Percentiles rank a stretch among this genome's conserved stretches.
Evolutionary conservation across 2,329 filamentous ascomycete species (phyloP).

Genomic region (Fusarium dimerum): DNA sequence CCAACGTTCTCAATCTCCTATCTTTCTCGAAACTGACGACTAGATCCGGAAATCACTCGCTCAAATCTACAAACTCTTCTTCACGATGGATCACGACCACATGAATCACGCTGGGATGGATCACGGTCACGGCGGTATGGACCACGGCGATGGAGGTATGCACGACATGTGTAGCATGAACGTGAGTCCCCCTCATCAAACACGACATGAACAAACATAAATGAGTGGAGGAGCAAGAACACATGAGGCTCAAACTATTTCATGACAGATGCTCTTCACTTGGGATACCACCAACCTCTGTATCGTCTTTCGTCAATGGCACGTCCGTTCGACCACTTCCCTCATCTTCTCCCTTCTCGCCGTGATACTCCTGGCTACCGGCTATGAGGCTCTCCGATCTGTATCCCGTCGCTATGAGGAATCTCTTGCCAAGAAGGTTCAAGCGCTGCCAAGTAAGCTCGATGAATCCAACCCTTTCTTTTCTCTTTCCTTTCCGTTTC

Average conservation of each 20-base stretch:
- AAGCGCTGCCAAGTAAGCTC: slow-evolving; percentile 55
- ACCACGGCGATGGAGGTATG: slow-evolving; percentile 62
- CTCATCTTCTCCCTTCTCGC: slow-evolving; percentile 81
- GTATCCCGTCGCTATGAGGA: slow-evolving; percentile 75
- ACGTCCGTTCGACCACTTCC: slow-evolving; percentile 70
- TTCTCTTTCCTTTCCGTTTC: slow-evolving; percentile 2
- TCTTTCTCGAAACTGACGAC: not conserved
- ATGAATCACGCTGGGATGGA: slow-evolving; percentile 48
- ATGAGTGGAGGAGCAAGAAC: too few relatives aligned
- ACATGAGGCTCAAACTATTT: too few relatives aligned
- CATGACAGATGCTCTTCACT: slow-evolving; percentile 93
- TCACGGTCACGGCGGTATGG: slow-evolving; percentile 49
- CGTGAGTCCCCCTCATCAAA: slow-evolving; percentile 55
- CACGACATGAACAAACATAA: too few relatives aligned
- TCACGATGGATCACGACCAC: slow-evolving; percentile 44
- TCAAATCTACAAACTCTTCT: too few relatives aligned
- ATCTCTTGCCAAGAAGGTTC: slow-evolving; percentile 47
- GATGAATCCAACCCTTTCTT: too few relatives aligned
- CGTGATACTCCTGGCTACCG: slow-evolving; percentile 81
- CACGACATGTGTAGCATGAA: slow-evolving; percentile 84
- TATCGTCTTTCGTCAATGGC: slow-evolving; percentile 94
- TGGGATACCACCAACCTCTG: slow-evolving; percentile 94
- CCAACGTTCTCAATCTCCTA: not conserved
- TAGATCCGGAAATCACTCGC: not conserved
- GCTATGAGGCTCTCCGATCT: slow-evolving; percentile 87